Percentiles rank a stretch among this genome's conserved stretches.
Conservation (phyloP, 2,329 filamentous ascomycete genomes). For the Xylariaceae sp. region DNA sequence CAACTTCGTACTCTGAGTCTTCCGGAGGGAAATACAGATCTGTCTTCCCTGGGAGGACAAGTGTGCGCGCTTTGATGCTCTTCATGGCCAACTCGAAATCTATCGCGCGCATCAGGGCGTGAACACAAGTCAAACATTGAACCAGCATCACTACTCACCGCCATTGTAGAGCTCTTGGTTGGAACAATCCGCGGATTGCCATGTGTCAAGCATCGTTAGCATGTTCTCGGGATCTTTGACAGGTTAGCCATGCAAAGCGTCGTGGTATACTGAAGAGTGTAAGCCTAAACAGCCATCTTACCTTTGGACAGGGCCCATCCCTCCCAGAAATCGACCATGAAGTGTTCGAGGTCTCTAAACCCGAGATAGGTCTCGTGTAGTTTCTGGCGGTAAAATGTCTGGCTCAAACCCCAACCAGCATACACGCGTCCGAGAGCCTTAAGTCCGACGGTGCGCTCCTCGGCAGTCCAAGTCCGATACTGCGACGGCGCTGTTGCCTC, state of each 20-base stretch:
- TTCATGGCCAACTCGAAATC: constrained; percentile 61
- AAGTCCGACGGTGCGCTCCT: constrained; percentile 47
- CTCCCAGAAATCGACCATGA: constrained; percentile 73
- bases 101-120: background rate
- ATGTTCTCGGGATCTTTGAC: constrained; percentile 64
- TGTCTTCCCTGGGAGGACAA: constrained; percentile 67
- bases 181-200: constrained; percentile 70
- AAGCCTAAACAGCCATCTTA: constrained; percentile 20
- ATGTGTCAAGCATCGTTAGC: constrained; percentile 69
- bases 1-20: constrained; percentile 69
- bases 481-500: constrained; percentile 36
- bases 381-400: constrained; percentile 69
- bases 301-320: constrained; percentile 64
- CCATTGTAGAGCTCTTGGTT: constrained; percentile 63
- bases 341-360: constrained; percentile 65
- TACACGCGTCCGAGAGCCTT: constrained; percentile 72
- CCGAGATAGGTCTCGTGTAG: constrained; percentile 61
- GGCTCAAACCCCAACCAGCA: constrained; percentile 76
- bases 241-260: background rate
- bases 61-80: constrained; percentile 64
- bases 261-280: background rate
- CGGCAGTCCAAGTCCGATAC: constrained; percentile 45
- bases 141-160: constrained; percentile 4
- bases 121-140: background rate
- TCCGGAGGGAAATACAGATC: constrained; percentile 80